A percentile compares a stretch with the other conserved stretches of the same genome.
Conservation (phyloP, 306 rosid genomes). For the Vicia villosa region DNA sequence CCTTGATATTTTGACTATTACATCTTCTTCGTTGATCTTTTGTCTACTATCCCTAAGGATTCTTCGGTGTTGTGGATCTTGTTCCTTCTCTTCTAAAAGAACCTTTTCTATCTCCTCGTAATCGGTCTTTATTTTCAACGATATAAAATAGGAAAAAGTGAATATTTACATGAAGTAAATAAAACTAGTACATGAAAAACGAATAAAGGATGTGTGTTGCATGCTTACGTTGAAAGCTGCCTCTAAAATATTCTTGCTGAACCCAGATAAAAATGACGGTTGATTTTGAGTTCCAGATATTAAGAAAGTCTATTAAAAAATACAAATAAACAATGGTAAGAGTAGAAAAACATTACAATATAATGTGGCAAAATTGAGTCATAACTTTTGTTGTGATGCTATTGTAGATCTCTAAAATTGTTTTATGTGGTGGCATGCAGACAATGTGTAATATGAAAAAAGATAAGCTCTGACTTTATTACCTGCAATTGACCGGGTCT, state of each 20-base stretch:
- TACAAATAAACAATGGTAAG: too few relatives aligned
- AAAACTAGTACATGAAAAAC: neutral
- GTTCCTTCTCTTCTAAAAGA: neutral
- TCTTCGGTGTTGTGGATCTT: neutral
- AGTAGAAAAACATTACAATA: too few relatives aligned
- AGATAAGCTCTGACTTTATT: neutral
- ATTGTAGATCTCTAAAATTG: too few relatives aligned
- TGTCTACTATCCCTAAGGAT: neutral
- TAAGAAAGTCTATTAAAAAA: too few relatives aligned
- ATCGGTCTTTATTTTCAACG: neutral
- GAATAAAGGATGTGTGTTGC: neutral
- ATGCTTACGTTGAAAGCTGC: slow-evolving; percentile 36
- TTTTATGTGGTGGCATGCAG: too few relatives aligned
- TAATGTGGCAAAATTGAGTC: too few relatives aligned
- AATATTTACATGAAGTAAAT: neutral
- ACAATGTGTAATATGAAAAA: neutral
- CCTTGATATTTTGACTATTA: slow-evolving; percentile 20
- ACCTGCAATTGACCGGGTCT: neutral
- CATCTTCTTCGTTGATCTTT: slow-evolving; percentile 18
- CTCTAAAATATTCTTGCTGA: slow-evolving; percentile 27
- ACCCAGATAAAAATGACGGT: slow-evolving; percentile 22
- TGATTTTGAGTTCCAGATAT: neutral
- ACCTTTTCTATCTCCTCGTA: slow-evolving; percentile 20
- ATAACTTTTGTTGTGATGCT: too few relatives aligned
- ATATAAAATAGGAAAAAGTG: neutral